Evolutionary conservation across 768 basidiomycete genomes (phyloP), one percentile per base, ranked within the genome.

Genomic region (Roridomyces roridus): DNA sequence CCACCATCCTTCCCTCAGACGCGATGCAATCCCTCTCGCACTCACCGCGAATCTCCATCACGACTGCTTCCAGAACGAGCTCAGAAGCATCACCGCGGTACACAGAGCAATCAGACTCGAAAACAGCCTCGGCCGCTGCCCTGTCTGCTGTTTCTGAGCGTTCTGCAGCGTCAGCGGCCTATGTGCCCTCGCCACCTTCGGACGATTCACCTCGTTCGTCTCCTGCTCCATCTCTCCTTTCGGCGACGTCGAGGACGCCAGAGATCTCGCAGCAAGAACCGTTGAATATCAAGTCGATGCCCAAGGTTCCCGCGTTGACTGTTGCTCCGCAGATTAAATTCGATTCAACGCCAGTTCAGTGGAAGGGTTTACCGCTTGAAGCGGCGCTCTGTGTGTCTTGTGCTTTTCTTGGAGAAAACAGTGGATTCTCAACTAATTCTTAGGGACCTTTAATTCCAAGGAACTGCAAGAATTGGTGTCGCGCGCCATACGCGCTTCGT

Each of bases 281-380:
- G 4, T 21, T 63, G 4, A 63, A 59, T 45, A 35, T 63, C 31
- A 52, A 14, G 37, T 17, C 57, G 5, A 52, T 59, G 17, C 57
- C 53, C 10, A 58, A 55, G 17, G 49, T 55, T 6, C 52, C 74
- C 0, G 70, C 76, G 49, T 75, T 88, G 37, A 69, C 76, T 0
- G 76, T 79, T 0, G 81, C 87, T 0, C 80, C 83, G 2, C 51
- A 74, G 15, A 68, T 91, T 62, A 77, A 75, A 35, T 90, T 91
- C 65, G 85, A 87, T 5, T 68, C 80, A 10, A 65, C 71, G 0
- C 79, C 82, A n/a, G 76, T 90, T 17, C 73, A 77, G 44, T 91
- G 84, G 85, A 88, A 88, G 57, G 85, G 83, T 2, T 73, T 92
- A 56, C 82, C 89, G 0, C 73, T 90, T 23, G 87, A 91, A 56